phyloP scores from a whole-genome alignment of 2,329 filamentous ascomycete genomes.

The Gaeumannomyces tritici region DNA sequence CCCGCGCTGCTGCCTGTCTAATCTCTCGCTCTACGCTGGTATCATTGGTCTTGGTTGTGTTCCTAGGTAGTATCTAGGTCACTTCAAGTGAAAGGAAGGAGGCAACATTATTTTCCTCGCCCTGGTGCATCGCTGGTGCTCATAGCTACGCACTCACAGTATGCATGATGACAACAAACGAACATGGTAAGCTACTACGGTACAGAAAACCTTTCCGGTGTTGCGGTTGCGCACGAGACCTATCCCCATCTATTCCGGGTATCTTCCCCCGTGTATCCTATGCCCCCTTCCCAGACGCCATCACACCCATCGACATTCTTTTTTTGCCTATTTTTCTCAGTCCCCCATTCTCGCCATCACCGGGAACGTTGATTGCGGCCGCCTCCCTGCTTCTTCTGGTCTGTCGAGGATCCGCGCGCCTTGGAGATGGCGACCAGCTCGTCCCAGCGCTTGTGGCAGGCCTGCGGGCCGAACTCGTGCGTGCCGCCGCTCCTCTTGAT shows the following conservation, averaged over 20 bases:
- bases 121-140: not conserved
- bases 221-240: not conserved
- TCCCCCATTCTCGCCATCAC: not conserved
- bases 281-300: not conserved
- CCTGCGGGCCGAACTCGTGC: constrained; percentile 50
- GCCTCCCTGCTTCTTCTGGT: not conserved
- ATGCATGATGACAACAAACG: not conserved
- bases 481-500: constrained; percentile 42
- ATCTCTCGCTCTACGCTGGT: too few species aligned
- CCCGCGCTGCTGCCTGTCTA: too few species aligned
- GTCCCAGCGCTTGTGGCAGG: constrained; percentile 49
- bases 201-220: not conserved
- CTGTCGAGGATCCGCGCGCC: not conserved
- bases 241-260: not conserved
- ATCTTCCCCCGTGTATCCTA: not conserved
- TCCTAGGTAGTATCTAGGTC: not conserved
- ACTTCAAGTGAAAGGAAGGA: not conserved
- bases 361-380: not conserved
- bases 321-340: not conserved
- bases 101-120: not conserved
- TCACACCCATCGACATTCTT: too few species aligned
- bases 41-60: too few species aligned
- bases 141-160: not conserved
- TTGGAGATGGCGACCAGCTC: constrained; percentile 22
- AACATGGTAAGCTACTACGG: not conserved